These are phyloP conservation scores for Arabidopsis arenosa DNA, from an alignment of 345 rosid species.

Conservation along the genomic window DNA sequence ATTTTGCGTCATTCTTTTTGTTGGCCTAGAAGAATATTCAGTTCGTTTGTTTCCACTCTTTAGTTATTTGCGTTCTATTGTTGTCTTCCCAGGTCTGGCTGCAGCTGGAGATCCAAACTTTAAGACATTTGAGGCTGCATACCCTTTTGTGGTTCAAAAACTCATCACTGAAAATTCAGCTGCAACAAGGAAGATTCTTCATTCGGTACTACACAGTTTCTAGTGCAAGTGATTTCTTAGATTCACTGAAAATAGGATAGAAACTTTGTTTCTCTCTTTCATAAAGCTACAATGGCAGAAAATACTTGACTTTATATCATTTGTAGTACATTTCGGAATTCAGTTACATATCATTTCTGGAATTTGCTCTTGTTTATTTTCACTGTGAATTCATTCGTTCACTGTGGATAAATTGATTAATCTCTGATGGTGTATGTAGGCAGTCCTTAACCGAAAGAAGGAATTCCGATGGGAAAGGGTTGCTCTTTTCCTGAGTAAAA, in stretches of 20 bases:
- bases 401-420: background rate
- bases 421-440: constrained; percentile 53
- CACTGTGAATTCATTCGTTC: background rate
- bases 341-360: constrained; percentile 13
- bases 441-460: constrained; percentile 73
- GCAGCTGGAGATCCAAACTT: constrained; percentile 78
- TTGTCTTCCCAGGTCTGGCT: constrained; percentile 74
- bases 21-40: background rate
- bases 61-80: constrained; percentile 18
- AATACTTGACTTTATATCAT: background rate
- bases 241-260: constrained; percentile 3
- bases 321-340: constrained; percentile 17
- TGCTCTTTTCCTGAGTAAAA: constrained; percentile 71
- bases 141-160: constrained; percentile 85
- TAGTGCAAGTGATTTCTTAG: constrained; percentile 7
- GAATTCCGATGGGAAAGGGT: constrained; percentile 91
- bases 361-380: constrained; percentile 2
- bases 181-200: constrained; percentile 71
- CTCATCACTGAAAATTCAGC: constrained; percentile 82
- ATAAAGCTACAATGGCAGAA: constrained; percentile 9
- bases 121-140: constrained; percentile 93
- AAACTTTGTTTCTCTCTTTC: background rate
- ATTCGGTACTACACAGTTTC: constrained; percentile 60
- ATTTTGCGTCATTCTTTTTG: constrained; percentile 11
- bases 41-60: background rate